phyloP scores from a whole-genome alignment of 73 alveolate species.

The Paraurostyla sp. region DNA sequence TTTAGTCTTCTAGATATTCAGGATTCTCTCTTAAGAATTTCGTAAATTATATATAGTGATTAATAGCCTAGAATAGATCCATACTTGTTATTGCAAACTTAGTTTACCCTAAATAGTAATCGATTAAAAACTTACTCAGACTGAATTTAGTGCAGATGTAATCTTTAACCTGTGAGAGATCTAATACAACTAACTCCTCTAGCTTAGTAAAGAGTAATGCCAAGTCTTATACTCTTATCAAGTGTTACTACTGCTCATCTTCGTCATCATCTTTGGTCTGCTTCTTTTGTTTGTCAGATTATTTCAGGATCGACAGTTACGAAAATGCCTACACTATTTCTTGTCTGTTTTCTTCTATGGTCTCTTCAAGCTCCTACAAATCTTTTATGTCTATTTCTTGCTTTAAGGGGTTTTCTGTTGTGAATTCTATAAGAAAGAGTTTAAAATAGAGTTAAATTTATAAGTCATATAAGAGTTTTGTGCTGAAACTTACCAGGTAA shows the following conservation, averaged over 20 bases:
- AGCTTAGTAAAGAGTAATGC: neutral
- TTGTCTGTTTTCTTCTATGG: neutral
- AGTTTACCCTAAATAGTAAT: neutral
- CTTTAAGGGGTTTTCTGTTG: too few species aligned
- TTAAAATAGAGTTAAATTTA: too few species aligned
- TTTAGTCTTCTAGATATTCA: neutral
- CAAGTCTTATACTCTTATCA: slow-evolving; percentile 1
- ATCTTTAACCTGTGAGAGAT: neutral
- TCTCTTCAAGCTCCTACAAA: neutral
- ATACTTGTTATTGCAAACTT: neutral
- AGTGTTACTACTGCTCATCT: neutral
- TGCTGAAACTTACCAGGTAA: too few species aligned
- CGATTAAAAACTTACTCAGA: neutral
- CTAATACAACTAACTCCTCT: neutral
- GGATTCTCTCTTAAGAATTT: neutral
- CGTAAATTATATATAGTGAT: neutral
- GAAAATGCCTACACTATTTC: neutral
- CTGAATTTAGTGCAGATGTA: neutral
- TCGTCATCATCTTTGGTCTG: too few species aligned
- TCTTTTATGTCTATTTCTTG: neutral
- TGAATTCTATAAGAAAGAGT: too few species aligned
- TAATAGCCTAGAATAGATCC: neutral
- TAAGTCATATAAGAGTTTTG: too few species aligned
- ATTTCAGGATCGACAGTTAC: neutral
- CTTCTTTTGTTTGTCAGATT: too few species aligned